Percentiles rank a stretch among this genome's conserved stretches.
Conservation (phyloP, 768 basidiomycete genomes). For the Exidia glandulosa region DNA sequence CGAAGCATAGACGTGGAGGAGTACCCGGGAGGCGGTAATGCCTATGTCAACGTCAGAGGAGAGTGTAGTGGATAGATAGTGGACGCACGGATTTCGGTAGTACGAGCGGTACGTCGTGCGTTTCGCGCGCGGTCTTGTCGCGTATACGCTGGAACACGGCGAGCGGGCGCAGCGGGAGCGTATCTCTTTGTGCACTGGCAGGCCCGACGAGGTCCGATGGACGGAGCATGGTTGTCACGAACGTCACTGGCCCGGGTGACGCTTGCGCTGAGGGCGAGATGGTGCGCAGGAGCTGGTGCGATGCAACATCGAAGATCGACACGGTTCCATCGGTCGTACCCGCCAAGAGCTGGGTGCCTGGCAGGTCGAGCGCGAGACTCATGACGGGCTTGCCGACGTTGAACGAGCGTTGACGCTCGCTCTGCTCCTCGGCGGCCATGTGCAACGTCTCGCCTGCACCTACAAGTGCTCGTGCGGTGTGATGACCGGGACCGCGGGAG, state of each 20-base stretch:
- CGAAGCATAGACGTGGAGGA: conserved; percentile 42
- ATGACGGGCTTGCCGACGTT: conserved; percentile 61
- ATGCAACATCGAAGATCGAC: conserved; percentile 77
- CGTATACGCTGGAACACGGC: conserved; percentile 62
- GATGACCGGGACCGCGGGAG: conserved; percentile 33
- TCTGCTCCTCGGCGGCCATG: conserved; percentile 42
- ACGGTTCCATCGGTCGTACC: conserved; percentile 68
- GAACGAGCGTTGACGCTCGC: conserved; percentile 48
- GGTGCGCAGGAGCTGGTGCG: conserved; percentile 80
- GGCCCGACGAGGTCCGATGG: conserved; percentile 84
- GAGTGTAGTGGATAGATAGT: not conserved
- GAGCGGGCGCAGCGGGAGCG: conserved; percentile 55
- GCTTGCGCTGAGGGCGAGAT: conserved; percentile 52
- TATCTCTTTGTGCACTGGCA: conserved; percentile 25
- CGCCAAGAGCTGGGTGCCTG: conserved; percentile 65
- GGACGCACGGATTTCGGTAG: conserved; percentile 36
- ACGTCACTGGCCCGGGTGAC: conserved; percentile 49
- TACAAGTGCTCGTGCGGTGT: conserved; percentile 67
- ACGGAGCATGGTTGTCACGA: conserved; percentile 68
- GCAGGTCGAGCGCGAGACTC: conserved; percentile 63
- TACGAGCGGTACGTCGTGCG: conserved; percentile 59
- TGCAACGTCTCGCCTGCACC: conserved; percentile 62
- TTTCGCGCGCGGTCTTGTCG: conserved; percentile 54
- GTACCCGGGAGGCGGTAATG: conserved; percentile 22
- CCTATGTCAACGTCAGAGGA: not conserved